A percentile compares a stretch with the other conserved stretches of the same genome.
phyloP scores from a whole-genome alignment of 371 early-diverging fungal species.

The Haplosporangium sp. region DNA sequence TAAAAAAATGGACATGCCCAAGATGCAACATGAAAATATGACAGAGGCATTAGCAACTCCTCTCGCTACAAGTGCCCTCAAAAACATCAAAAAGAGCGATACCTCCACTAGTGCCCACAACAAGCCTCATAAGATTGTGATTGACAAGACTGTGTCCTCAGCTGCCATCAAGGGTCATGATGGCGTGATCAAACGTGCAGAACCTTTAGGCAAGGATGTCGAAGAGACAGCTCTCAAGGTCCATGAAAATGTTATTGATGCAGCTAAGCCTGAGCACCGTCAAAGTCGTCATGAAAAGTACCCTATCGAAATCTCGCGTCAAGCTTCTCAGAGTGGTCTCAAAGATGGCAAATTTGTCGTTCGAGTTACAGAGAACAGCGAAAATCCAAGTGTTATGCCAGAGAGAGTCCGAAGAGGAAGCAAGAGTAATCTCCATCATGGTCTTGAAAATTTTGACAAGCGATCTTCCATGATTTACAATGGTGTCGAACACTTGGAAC shows the following conservation, averaged over 20 bases:
- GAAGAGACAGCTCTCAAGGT: slow-evolving; percentile 51
- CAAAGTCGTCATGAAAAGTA: slow-evolving; percentile 30
- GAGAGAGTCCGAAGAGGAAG: slow-evolving; percentile 22
- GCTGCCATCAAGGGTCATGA: slow-evolving; percentile 45
- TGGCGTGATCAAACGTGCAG: slow-evolving; percentile 11
- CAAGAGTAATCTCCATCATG: slow-evolving; percentile 24
- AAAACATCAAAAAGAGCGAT: not conserved
- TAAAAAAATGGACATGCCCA: not conserved
- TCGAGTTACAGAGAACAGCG: not conserved
- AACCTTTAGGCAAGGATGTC: slow-evolving; percentile 16
- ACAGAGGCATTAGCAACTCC: too few relatives aligned
- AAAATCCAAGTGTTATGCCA: not conserved
- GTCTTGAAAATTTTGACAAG: slow-evolving; percentile 36
- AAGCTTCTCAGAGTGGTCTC: slow-evolving; percentile 19
- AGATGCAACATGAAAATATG: not conserved
- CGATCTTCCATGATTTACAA: slow-evolving; percentile 45
- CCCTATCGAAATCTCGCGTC: slow-evolving; percentile 31
- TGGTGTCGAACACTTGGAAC: slow-evolving; percentile 51
- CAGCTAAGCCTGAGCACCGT: slow-evolving; percentile 20
- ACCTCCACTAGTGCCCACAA: not conserved
- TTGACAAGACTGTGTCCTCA: slow-evolving; percentile 34
- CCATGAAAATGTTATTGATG: slow-evolving; percentile 47
- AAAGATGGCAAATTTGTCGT: slow-evolving; percentile 35
- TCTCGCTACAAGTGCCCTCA: not conserved
- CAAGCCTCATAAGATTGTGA: slow-evolving; percentile 25